Conservation (phyloP, 106 monocot genomes). For the Acanthochlamys bracteata region DNA sequence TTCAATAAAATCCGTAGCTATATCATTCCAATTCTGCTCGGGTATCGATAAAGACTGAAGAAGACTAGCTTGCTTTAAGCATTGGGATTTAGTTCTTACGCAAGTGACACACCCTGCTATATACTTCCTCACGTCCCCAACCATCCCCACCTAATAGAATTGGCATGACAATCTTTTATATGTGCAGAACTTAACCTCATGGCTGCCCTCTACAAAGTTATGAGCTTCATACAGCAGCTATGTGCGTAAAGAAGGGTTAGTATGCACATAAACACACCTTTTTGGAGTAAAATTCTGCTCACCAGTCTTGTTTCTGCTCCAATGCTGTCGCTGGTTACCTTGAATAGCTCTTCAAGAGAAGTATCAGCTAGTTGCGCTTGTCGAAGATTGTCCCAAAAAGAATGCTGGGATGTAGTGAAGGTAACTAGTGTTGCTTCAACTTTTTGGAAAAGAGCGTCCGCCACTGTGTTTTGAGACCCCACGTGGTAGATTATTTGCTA, state of each 20-base stretch:
- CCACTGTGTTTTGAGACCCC: background rate
- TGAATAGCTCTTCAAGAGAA: too few species aligned
- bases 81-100: background rate
- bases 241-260: background rate
- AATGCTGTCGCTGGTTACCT: too few species aligned
- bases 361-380: too few species aligned
- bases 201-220: background rate
- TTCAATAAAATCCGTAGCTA: constrained; percentile 5
- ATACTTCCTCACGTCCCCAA: background rate
- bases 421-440: background rate
- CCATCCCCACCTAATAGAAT: background rate
- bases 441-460: background rate
- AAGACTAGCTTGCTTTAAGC: background rate
- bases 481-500: background rate
- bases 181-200: background rate
- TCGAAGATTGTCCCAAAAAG: too few species aligned
- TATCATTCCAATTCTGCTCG: background rate
- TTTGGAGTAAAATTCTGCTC: background rate
- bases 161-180: background rate
- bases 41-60: constrained; percentile 3
- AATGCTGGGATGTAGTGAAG: background rate
- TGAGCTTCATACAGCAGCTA: background rate
- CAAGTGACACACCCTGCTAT: background rate
- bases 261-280: background rate
- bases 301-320: background rate